These are phyloP conservation scores for Penicillium palitans DNA, from an alignment of 2,329 filamentous ascomycete genomes.

Conservation along the genomic window DNA sequence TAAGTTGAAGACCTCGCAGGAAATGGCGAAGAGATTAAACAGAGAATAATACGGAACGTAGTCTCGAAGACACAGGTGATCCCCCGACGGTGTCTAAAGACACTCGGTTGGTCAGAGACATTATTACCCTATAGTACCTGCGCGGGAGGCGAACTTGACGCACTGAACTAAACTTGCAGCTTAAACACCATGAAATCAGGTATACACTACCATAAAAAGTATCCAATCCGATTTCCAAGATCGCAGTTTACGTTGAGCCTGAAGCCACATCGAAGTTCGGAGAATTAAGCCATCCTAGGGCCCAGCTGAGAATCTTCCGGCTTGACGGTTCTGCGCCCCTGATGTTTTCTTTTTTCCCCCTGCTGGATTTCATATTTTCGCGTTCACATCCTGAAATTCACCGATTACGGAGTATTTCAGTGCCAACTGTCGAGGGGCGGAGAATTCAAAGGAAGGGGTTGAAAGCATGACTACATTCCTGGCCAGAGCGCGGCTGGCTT, in stretches of 20 bases:
- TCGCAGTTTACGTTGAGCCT: background rate
- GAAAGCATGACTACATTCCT: background rate
- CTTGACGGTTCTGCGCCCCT: background rate
- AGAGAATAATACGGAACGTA: too few relatives aligned
- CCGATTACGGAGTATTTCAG: background rate
- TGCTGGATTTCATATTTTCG: background rate
- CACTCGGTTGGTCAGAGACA: background rate
- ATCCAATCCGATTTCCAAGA: background rate
- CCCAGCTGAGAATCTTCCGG: background rate
- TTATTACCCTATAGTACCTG: background rate
- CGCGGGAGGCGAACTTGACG: background rate
- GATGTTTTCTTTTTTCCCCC: background rate
- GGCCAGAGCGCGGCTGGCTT: constrained; percentile 1
- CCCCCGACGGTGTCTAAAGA: background rate
- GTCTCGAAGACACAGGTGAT: background rate
- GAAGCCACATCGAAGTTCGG: background rate
- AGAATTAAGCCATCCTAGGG: background rate
- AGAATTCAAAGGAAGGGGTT: constrained; percentile 6
- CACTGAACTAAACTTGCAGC: background rate
- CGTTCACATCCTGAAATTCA: background rate
- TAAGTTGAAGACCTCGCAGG: too few relatives aligned
- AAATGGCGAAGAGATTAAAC: background rate
- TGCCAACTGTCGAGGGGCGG: background rate
- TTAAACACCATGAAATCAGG: background rate
- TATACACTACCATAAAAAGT: background rate